These are phyloP conservation scores for Dendrocalamus sinicus DNA, from an alignment of 176 grass and related monocot species.

Conservation along the genomic window DNA sequence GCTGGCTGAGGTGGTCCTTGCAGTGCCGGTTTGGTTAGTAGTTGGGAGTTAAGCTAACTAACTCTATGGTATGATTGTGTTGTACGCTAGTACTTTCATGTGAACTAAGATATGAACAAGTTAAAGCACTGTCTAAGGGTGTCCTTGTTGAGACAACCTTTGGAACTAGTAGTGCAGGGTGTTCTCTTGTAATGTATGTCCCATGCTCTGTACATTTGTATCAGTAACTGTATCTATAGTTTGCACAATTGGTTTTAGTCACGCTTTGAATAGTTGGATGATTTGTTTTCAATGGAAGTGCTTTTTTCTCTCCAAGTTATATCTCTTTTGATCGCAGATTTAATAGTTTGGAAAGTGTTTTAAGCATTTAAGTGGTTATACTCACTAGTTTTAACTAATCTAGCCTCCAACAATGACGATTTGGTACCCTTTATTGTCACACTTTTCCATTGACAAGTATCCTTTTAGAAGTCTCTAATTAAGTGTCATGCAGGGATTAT, in stretches of 20 bases:
- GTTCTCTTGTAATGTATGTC: conserved; percentile 1
- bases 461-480: not conserved
- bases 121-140: conserved; percentile 24
- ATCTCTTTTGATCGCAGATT: not conserved
- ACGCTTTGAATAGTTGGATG: not conserved
- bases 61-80: conserved; percentile 30
- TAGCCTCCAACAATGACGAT: not conserved
- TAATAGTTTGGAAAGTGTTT: not conserved
- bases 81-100: conserved; percentile 21
- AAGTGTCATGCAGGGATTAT: not conserved
- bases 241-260: not conserved
- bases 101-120: conserved; percentile 18
- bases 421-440: not conserved
- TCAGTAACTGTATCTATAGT: not conserved
- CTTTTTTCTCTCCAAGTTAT: not conserved
- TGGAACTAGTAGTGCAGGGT: not conserved
- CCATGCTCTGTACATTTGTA: not conserved
- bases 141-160: conserved; percentile 6
- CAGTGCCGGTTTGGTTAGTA: conserved; percentile 38
- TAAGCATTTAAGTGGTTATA: conserved; percentile 19
- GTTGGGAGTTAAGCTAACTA: conserved; percentile 43
- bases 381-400: conserved; percentile 1
- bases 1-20: conserved; percentile 36
- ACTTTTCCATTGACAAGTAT: not conserved
- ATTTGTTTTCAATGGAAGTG: not conserved